A percentile compares a stretch with the other conserved stretches of the same genome.
Evolutionary conservation across 2,329 filamentous ascomycete species (phyloP).

Genomic region (Fusarium piperis): DNA sequence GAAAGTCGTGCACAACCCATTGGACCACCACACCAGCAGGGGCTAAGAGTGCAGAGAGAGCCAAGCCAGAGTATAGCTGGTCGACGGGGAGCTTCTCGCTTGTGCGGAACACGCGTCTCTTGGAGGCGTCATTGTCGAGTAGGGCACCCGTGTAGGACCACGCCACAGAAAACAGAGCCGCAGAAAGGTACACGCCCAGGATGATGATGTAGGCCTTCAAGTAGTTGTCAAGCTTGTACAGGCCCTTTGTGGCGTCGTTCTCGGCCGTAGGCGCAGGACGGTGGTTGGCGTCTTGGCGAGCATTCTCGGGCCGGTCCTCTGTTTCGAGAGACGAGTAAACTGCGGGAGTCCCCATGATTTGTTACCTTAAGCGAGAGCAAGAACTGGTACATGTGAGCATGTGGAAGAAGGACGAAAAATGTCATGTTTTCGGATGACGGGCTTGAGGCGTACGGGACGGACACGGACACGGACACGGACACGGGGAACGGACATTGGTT

Average conservation of each 20-base stretch:
- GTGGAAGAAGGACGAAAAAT: not conserved
- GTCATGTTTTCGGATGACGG: not conserved
- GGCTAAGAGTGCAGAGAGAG: conserved; percentile 18
- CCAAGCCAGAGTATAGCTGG: conserved; percentile 33
- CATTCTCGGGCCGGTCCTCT: conserved; percentile 20
- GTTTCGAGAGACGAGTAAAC: conserved; percentile 30
- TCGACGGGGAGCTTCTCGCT: conserved; percentile 11
- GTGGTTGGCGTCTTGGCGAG: not conserved
- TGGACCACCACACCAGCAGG: conserved; percentile 24
- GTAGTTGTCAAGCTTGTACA: conserved; percentile 30
- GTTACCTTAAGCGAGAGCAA: not conserved
- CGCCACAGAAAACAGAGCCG: conserved; percentile 2
- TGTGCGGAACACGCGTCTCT: conserved; percentile 33
- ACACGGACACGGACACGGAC: conserved; percentile 33
- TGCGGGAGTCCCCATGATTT: conserved; percentile 16
- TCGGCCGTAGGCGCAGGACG: not conserved
- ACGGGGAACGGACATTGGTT: conserved; percentile 14
- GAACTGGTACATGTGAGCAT: not conserved
- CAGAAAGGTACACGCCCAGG: conserved; percentile 13
- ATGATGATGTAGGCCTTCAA: conserved; percentile 28
- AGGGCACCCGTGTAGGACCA: conserved; percentile 35
- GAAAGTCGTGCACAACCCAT: conserved; percentile 31
- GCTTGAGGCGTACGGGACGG: not conserved
- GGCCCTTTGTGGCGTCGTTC: conserved; percentile 2
- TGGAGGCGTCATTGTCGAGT: conserved; percentile 27